Evolutionary conservation across 768 basidiomycete genomes (phyloP).

Genomic region (Lentinula boryana): DNA sequence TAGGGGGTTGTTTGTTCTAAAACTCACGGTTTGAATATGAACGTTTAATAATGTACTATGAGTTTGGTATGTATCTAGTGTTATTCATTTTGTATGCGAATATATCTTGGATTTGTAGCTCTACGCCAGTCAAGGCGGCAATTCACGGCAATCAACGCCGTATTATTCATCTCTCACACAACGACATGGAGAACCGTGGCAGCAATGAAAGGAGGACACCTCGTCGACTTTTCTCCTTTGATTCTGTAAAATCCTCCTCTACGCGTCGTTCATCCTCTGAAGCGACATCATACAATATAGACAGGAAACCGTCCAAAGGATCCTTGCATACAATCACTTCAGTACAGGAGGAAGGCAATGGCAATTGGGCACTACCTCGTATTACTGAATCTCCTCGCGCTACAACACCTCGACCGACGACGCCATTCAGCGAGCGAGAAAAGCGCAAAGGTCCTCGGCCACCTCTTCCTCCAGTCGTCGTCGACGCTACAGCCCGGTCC

Average conservation of each 20-base stretch:
- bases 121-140: too few species aligned
- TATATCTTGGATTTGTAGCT: too few species aligned
- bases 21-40: constrained; percentile 1
- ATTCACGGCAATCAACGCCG: too few species aligned
- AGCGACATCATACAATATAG: constrained; percentile 3
- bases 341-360: background rate
- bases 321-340: background rate
- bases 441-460: constrained; percentile 6
- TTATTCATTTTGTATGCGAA: too few species aligned
- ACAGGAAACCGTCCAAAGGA: background rate
- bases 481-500: constrained; percentile 10
- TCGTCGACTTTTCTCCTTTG: constrained; percentile 21
- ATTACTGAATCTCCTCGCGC: constrained; percentile 1
- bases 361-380: background rate
- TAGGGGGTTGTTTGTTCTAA: constrained; percentile 13
- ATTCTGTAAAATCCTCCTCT: constrained; percentile 12
- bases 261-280: constrained; percentile 18
- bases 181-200: background rate
- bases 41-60: background rate
- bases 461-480: constrained; percentile 7
- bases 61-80: background rate
- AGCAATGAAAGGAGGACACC: constrained; percentile 11
- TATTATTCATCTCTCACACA: background rate
- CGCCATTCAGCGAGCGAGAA: background rate
- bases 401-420: background rate